Evolutionary conservation across 805 yeast genomes (phyloP).

Genomic region (Yarrowia keelungensis): DNA sequence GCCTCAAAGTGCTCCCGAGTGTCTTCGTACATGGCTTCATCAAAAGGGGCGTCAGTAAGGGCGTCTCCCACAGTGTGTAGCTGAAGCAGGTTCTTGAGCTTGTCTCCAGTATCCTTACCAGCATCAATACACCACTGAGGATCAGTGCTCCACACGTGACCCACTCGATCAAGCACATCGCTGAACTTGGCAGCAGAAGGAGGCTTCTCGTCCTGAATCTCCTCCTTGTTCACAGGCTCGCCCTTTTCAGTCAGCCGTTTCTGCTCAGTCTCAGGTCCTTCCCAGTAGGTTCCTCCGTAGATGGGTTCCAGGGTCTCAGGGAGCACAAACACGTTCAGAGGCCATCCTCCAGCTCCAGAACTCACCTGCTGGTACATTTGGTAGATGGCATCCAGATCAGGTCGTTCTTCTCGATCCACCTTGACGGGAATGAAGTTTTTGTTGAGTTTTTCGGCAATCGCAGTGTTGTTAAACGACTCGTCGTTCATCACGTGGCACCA

Average conservation of each 20-base stretch:
- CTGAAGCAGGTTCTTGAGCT: slow-evolving; percentile 45
- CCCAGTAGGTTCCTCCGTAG: slow-evolving; percentile 53
- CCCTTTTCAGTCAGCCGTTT: slow-evolving; percentile 21
- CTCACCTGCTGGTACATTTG: slow-evolving; percentile 52
- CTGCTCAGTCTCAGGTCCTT: slow-evolving; percentile 47
- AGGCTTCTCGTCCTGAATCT: slow-evolving; percentile 1
- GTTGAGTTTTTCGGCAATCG: slow-evolving; percentile 48
- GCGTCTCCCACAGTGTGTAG: slow-evolving; percentile 42
- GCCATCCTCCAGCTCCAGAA: slow-evolving; percentile 53
- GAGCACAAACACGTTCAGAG: slow-evolving; percentile 51
- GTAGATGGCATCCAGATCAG: slow-evolving; percentile 53
- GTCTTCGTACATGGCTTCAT: slow-evolving; percentile 41
- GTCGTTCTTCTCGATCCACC: slow-evolving; percentile 52
- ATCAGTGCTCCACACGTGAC: slow-evolving; percentile 48
- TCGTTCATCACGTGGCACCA: slow-evolving; percentile 53
- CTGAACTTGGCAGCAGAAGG: slow-evolving; percentile 44
- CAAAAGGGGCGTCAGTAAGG: slow-evolving; percentile 32
- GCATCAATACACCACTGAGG: slow-evolving; percentile 46
- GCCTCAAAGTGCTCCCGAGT: slow-evolving; percentile 45
- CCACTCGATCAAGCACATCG: slow-evolving; percentile 48
- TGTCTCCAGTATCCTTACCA: slow-evolving; percentile 44
- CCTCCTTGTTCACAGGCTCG: slow-evolving; percentile 27
- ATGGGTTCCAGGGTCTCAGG: slow-evolving; percentile 51
- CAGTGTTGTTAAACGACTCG: slow-evolving; percentile 47
- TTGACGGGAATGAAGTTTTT: slow-evolving; percentile 50